Evolutionary conservation across 768 basidiomycete species (phyloP).

Genomic region (Boletus rubescentipes): DNA sequence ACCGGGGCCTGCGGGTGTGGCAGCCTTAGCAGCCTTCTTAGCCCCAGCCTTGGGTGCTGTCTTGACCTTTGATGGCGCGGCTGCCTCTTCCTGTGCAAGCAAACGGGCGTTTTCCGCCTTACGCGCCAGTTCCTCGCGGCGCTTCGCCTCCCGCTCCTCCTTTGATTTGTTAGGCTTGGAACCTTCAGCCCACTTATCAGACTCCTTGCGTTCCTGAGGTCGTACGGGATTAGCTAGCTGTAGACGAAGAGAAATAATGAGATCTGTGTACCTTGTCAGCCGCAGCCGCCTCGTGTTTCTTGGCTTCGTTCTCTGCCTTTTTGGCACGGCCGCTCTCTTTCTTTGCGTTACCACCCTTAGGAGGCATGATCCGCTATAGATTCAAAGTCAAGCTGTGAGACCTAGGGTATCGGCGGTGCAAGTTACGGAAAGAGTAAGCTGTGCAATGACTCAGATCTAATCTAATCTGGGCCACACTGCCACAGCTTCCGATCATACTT

Average conservation of each 20-base stretch:
- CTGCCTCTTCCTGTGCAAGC: slow-evolving; percentile 85
- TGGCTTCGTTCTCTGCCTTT: slow-evolving; percentile 88
- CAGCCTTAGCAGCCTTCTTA: slow-evolving; percentile 54
- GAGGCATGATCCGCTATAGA: slow-evolving; percentile 57
- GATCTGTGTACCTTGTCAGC: slow-evolving; percentile 53
- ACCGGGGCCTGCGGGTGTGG: slow-evolving; percentile 75
- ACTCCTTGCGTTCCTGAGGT: slow-evolving; percentile 68
- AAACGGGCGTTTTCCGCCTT: slow-evolving; percentile 85
- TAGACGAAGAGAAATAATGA: not conserved
- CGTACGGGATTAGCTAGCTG: slow-evolving; percentile 1
- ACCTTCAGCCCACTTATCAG: slow-evolving; percentile 64
- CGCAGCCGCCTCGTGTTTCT: slow-evolving; percentile 64
- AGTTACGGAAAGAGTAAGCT: slow-evolving; percentile 4
- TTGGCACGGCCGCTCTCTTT: slow-evolving; percentile 88
- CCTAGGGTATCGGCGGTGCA: not conserved
- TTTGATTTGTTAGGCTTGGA: slow-evolving; percentile 65
- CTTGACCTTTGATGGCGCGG: slow-evolving; percentile 57
- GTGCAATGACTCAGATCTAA: slow-evolving; percentile 23
- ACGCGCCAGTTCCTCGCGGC: slow-evolving; percentile 74
- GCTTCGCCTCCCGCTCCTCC: slow-evolving; percentile 78
- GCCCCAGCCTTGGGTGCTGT: slow-evolving; percentile 59
- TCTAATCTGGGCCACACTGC: slow-evolving; percentile 27
- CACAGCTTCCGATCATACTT: slow-evolving; percentile 17
- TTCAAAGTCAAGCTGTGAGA: slow-evolving; percentile 7
- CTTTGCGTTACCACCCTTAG: slow-evolving; percentile 88